These are phyloP conservation scores for Venturia carpophila DNA, from an alignment of 2,329 filamentous ascomycete genomes.

Conservation along the genomic window DNA sequence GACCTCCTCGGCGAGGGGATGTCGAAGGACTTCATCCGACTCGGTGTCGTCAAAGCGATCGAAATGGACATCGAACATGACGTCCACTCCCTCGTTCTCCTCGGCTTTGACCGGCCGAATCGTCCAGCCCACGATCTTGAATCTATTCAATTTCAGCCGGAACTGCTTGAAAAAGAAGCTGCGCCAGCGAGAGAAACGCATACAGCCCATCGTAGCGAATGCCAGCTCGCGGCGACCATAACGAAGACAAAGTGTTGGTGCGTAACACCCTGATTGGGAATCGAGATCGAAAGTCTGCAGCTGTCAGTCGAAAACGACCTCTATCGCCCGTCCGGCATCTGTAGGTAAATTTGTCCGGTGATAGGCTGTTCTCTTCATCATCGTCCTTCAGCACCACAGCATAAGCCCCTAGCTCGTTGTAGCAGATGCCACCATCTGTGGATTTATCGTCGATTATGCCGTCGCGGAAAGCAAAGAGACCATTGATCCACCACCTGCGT, in stretches of 20 bases:
- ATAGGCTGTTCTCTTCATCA: constrained; percentile 32
- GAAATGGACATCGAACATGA: constrained; percentile 34
- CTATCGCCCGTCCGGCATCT: constrained; percentile 33
- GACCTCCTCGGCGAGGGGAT: constrained; percentile 37
- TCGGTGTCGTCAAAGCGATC: constrained; percentile 28
- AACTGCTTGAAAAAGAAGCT: neutral
- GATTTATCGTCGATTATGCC: constrained; percentile 40
- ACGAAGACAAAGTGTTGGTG: constrained; percentile 37
- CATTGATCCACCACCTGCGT: constrained; percentile 43
- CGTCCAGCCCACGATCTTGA: constrained; percentile 36
- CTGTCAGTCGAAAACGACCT: constrained; percentile 38
- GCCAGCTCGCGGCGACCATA: constrained; percentile 40
- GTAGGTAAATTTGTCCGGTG: constrained; percentile 35
- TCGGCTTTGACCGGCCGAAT: constrained; percentile 25
- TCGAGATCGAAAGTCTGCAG: constrained; percentile 34
- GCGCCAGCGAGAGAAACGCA: constrained; percentile 23
- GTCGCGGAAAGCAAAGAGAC: constrained; percentile 39
- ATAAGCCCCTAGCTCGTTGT: constrained; percentile 37
- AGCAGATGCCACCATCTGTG: constrained; percentile 37
- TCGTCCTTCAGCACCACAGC: constrained; percentile 37
- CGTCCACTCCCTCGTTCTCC: constrained; percentile 6
- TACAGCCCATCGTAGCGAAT: constrained; percentile 43
- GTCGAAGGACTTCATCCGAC: constrained; percentile 32
- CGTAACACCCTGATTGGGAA: constrained; percentile 39
- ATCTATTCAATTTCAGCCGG: constrained; percentile 22